Evolutionary conservation across 306 rosid genomes (phyloP).

Genomic region (Malus sylvestris): DNA sequence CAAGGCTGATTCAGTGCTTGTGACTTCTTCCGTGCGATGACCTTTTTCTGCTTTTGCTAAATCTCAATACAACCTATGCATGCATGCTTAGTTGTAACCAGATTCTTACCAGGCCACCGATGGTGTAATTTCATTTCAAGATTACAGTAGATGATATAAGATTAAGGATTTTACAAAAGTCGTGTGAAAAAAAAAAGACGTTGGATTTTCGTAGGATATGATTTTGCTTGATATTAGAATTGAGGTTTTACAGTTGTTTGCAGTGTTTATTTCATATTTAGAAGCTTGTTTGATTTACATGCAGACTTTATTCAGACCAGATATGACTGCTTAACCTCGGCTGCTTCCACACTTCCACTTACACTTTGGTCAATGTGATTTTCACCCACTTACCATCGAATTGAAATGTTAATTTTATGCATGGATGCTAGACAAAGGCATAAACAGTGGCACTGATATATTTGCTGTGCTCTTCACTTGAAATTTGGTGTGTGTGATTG

Average conservation of each 20-base stretch:
- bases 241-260: background rate
- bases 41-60: no score
- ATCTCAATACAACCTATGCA: no score
- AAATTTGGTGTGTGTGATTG: background rate
- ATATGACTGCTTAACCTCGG: background rate
- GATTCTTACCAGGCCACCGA: no score
- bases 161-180: no score
- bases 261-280: background rate
- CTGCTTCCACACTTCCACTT: background rate
- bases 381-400: background rate
- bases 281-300: background rate
- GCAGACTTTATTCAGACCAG: background rate
- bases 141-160: no score
- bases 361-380: background rate
- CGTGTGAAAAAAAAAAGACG: no score
- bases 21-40: no score
- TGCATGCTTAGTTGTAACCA: no score
- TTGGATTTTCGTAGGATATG: background rate
- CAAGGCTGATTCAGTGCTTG: no score
- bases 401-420: background rate
- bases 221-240: background rate
- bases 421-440: background rate
- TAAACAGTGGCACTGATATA: background rate
- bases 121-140: no score
- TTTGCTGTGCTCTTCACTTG: background rate